These are phyloP conservation scores for Centaurea solstitialis DNA, from an alignment of 129 eudicot species.

Conservation along the genomic window DNA sequence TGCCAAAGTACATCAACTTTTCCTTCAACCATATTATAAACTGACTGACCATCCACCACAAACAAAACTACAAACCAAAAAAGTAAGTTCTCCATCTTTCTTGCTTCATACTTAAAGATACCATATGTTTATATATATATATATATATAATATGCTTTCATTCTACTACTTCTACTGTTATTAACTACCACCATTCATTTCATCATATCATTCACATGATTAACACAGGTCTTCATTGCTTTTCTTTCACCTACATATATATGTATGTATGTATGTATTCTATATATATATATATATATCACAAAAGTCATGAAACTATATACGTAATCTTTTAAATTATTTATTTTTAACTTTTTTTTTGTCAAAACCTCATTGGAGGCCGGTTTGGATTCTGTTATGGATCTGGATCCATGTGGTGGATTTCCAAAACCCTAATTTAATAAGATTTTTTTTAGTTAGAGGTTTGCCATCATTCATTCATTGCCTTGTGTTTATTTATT, in stretches of 20 bases:
- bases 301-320: background rate
- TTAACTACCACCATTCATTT: background rate
- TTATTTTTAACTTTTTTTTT: no score
- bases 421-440: constrained; percentile 12
- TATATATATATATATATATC: background rate
- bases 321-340: background rate
- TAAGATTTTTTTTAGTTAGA: background rate
- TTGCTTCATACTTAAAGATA: background rate
- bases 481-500: constrained; percentile 17
- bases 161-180: background rate
- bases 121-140: no score
- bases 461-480: constrained; percentile 10
- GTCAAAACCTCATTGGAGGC: background rate
- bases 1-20: background rate
- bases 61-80: background rate
- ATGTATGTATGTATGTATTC: no score
- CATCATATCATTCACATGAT: background rate
- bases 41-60: background rate
- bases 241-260: background rate
- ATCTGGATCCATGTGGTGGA: constrained; percentile 20
- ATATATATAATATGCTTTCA: background rate
- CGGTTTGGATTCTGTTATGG: background rate
- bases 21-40: background rate
- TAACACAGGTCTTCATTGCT: background rate
- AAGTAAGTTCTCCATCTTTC: background rate